Base-by-base conservation (phyloP, 441 rosid species). In the Sinapis alba region DNA sequence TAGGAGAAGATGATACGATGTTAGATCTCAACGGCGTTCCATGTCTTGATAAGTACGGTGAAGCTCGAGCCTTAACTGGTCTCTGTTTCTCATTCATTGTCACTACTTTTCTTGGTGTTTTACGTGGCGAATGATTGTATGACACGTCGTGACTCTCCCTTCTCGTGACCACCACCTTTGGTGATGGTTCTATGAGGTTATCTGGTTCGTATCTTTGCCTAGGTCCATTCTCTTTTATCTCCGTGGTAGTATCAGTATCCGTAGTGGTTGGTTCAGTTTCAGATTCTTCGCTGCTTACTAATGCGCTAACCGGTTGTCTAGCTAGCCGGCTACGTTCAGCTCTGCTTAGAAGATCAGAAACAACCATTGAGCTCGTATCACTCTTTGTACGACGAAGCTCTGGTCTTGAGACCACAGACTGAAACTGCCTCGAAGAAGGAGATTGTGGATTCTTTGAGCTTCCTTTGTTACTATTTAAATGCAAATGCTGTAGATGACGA, bases 361-460 rank as follows among this genome's bases (percentile, higher is more conserved):
- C 86, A 15, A 85, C 68, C 83, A 85, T 74, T 0, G 86, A 83
- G 50, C 86, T 83, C 5, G 84, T 0, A 62, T 79, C 79, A 6
- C 82, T 79, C 79, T 66, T 79, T 0, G 73, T 75, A 36, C 79
- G 82, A 47, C 82, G 82, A 0, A 79, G 77, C 56, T 74, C 70
- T 0, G 97, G 89, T 63, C 79, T 89, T 0, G 80, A 80, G 7
- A 56, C 36, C 0, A 76, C 80, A 27, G 83, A 76, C 3, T 30
- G 75, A 5, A 41, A 75, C 19, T 79, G 77, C 1, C 61, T 65
- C 0, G 83, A 80, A 28, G 67, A 24, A 0, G 74, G 79, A 63
- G 78, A 76, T 64, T 72, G 78, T 16, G 78, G 83, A 66, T 76
- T 75, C 45, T 76, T 80, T 0, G 82, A 79, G 53, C 82, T 79